Conservation (phyloP, 164 flowering plant species). For the Akebia trifoliata region DNA sequence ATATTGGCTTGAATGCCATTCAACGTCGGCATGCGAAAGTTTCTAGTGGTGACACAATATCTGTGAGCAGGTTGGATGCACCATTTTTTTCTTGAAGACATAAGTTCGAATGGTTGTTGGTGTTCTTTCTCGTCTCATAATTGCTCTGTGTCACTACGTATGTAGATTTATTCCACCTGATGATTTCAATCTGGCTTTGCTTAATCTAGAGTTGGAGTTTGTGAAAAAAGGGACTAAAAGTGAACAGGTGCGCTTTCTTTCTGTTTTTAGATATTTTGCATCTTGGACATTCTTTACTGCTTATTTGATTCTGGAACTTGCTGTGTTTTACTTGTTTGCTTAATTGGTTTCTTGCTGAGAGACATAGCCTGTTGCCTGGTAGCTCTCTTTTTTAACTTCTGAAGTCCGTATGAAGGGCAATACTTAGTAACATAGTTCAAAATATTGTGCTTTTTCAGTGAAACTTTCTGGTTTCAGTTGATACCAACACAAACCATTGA, state of each 20-base stretch:
- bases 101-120: background rate
- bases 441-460: no score
- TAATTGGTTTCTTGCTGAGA: background rate
- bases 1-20: conserved; percentile 66
- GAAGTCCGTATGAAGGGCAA: no score
- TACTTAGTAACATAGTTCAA: no score
- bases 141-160: conserved; percentile 1
- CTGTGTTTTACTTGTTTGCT: background rate
- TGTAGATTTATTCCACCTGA: conserved; percentile 57
- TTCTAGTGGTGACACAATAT: conserved; percentile 63
- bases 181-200: conserved; percentile 51
- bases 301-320: background rate
- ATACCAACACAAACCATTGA: no score
- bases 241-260: conserved; percentile 35
- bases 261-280: background rate
- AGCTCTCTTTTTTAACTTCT: background rate
- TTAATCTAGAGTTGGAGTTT: conserved; percentile 68
- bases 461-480: no score
- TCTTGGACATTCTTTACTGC: background rate
- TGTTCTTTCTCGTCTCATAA: background rate
- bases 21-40: conserved; percentile 78
- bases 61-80: conserved; percentile 50
- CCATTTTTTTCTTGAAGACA: background rate
- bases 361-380: background rate
- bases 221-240: conserved; percentile 48